phyloP scores from a whole-genome alignment of 163 green algal genomes.

The Scenedesmus sp. region DNA sequence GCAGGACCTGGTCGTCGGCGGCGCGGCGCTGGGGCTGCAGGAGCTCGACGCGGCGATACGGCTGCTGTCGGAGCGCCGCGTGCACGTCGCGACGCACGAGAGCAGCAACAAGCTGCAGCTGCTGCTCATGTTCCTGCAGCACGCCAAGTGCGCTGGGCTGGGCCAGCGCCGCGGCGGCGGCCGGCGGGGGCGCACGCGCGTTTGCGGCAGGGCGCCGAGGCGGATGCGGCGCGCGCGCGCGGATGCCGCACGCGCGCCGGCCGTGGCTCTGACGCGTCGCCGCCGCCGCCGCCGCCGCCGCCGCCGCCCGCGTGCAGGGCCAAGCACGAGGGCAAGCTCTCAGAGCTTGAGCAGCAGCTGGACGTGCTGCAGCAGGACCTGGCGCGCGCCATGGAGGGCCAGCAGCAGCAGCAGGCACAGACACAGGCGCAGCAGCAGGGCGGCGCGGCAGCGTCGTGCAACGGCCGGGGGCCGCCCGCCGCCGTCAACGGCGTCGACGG shows the following conservation, averaged over 20 bases:
- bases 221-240: no score
- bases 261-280: no score
- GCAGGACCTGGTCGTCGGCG: slow-evolving; percentile 18
- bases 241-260: no score
- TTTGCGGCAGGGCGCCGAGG: no score
- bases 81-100: slow-evolving; percentile 49
- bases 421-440: slow-evolving; percentile 37
- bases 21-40: slow-evolving; percentile 13
- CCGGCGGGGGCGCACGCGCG: not conserved
- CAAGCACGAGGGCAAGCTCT: slow-evolving; percentile 13
- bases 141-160: slow-evolving; percentile 63
- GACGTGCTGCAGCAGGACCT: slow-evolving; percentile 52
- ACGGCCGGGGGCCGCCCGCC: no score
- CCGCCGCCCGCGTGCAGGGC: no score
- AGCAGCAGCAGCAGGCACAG: slow-evolving; percentile 59
- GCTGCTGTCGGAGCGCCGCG: slow-evolving; percentile 35
- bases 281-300: no score
- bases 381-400: slow-evolving; percentile 54
- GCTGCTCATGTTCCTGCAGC: slow-evolving; percentile 81
- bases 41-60: slow-evolving; percentile 48
- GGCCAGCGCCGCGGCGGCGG: no score
- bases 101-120: slow-evolving; percentile 71
- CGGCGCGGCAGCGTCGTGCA: not conserved
- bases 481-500: no score
- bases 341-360: slow-evolving; percentile 45